Percentiles rank a stretch among this genome's conserved stretches.
phyloP scores from a whole-genome alignment of 495 filamentous ascomycete species.

The Podospora tetraspora region DNA sequence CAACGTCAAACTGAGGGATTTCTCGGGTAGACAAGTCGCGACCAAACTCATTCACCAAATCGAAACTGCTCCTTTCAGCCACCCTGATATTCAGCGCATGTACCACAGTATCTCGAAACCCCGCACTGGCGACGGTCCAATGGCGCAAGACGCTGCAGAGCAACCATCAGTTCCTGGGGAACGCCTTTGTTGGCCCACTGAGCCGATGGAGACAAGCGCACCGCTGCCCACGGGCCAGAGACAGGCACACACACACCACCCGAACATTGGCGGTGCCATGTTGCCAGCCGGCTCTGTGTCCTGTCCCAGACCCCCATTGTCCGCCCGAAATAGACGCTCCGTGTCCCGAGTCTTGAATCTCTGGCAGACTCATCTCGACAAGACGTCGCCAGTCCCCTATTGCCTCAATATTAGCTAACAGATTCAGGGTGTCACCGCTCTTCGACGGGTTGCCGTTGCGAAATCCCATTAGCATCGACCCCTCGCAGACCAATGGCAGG shows the following conservation, averaged over 20 bases:
- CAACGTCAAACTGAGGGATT: slow-evolving; percentile 2
- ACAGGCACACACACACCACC: background rate
- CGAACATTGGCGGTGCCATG: background rate
- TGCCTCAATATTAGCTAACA: slow-evolving; percentile 3
- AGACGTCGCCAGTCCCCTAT: background rate
- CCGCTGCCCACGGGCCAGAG: background rate
- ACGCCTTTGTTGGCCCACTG: background rate
- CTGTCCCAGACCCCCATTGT: background rate
- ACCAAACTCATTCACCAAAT: background rate
- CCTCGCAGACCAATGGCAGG: background rate
- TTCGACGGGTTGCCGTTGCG: background rate
- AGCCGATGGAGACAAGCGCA: background rate
- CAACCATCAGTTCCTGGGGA: background rate
- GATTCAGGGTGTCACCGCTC: background rate
- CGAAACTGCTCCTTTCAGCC: background rate
- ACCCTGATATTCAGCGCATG: background rate
- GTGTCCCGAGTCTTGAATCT: background rate
- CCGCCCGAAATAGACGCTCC: background rate
- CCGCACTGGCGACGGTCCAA: background rate
- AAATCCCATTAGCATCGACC: slow-evolving; percentile 2
- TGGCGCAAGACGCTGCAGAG: background rate
- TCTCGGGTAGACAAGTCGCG: background rate
- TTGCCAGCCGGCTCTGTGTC: background rate
- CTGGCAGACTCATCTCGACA: background rate
- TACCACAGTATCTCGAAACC: background rate